These are phyloP conservation scores for Ceratobasidium sp. DNA, from an alignment of 1,284 basidiomycete species.

Conservation along the genomic window DNA sequence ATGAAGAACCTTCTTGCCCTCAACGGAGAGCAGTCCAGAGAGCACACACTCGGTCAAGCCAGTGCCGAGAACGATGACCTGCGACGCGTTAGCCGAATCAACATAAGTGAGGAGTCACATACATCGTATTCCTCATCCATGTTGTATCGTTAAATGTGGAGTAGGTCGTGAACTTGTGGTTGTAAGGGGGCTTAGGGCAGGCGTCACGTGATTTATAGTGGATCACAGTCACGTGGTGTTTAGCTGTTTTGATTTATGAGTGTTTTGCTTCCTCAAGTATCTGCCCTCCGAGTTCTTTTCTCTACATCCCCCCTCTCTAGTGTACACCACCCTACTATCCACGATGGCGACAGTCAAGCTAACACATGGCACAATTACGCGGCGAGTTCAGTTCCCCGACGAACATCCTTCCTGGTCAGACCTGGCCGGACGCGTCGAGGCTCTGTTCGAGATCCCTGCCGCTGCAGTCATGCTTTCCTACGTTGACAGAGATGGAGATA, in stretches of 20 bases:
- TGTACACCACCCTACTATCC: constrained; percentile 8
- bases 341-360: constrained; percentile 36
- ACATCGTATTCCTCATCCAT: constrained; percentile 95
- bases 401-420: constrained; percentile 41
- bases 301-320: constrained; percentile 12
- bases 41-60: constrained; percentile 99
- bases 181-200: constrained; percentile 22
- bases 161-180: constrained; percentile 25
- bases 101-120: constrained; percentile 49
- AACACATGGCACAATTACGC: constrained; percentile 24
- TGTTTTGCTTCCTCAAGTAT: too few species aligned
- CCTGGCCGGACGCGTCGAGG: constrained; percentile 40
- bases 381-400: constrained; percentile 21
- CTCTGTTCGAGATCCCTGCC: constrained; percentile 33
- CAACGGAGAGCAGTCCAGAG: constrained; percentile 94
- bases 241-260: too few species aligned
- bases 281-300: too few species aligned
- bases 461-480: constrained; percentile 41
- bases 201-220: constrained; percentile 38
- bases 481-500: constrained; percentile 42
- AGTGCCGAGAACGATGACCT: constrained; percentile 96
- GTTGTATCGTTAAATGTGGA: constrained; percentile 30
- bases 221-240: constrained; percentile 33
- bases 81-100: constrained; percentile 44
- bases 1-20: constrained; percentile 99